Evolutionary conservation across 306 rosid genomes (phyloP).

Genomic region (Crataegus laevigata): DNA sequence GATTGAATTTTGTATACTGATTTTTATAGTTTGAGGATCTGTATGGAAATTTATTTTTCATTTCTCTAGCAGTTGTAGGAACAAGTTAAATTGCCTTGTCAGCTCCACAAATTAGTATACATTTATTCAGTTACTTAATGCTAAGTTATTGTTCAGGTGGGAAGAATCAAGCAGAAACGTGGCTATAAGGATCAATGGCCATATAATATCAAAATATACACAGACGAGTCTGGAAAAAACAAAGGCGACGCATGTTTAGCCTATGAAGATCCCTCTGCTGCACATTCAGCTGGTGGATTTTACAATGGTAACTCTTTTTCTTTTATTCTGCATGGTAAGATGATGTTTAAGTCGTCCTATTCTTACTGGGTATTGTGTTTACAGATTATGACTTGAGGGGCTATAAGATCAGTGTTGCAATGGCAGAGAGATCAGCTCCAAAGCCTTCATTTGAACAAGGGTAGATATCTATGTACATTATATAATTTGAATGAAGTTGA

Average conservation of each 20-base stretch:
- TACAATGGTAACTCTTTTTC: slow-evolving; percentile 53
- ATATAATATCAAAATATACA: slow-evolving; percentile 84
- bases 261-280: slow-evolving; percentile 95
- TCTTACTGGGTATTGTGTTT: slow-evolving; percentile 16
- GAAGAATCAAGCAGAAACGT: slow-evolving; percentile 96
- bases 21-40: not conserved
- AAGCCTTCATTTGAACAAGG: slow-evolving; percentile 67
- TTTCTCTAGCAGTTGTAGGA: not conserved
- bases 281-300: slow-evolving; percentile 91
- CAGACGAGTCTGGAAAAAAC: slow-evolving; percentile 83
- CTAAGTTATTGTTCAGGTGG: slow-evolving; percentile 44
- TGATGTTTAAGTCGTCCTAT: not conserved
- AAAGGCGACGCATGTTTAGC: slow-evolving; percentile 93
- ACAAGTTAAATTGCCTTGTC: not conserved
- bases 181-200: slow-evolving; percentile 99
- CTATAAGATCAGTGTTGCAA: slow-evolving; percentile 64
- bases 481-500: not conserved
- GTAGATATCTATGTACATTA: slow-evolving; percentile 29
- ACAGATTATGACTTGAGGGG: slow-evolving; percentile 90
- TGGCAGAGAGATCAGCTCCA: slow-evolving; percentile 98
- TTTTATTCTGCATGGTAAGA: not conserved
- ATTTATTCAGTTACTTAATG: not conserved
- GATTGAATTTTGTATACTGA: not conserved
- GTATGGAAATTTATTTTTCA: not conserved
- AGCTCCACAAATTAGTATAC: not conserved